Percentiles rank a stretch among this genome's conserved stretches.
phyloP scores from a whole-genome alignment of 139 green algal species.

The Closterium sp. region DNA sequence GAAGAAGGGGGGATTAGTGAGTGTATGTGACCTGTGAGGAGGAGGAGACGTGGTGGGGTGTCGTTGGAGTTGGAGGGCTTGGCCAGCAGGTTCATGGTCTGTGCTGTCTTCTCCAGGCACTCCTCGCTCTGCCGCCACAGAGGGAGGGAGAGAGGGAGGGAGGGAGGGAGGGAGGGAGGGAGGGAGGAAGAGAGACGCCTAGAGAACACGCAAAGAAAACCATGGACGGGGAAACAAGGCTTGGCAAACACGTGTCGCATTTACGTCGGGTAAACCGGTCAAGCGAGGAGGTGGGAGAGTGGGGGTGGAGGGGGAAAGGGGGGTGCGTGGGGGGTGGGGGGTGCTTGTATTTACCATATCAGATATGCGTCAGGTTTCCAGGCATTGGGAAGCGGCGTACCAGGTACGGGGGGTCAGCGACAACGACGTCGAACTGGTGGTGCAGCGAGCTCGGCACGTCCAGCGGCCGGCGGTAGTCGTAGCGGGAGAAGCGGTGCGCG shows the following conservation, averaged over 20 bases:
- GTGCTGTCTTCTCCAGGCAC: slow-evolving; percentile 55
- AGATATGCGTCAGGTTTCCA: too few relatives aligned
- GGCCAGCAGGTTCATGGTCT: slow-evolving; percentile 50
- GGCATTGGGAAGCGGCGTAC: too few relatives aligned
- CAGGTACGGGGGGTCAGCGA: slow-evolving; percentile 63
- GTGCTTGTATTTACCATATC: too few relatives aligned
- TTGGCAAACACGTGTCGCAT: too few relatives aligned
- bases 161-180: not conserved
- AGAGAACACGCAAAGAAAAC: not conserved
- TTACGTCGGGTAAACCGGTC: too few relatives aligned
- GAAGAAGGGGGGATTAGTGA: too few relatives aligned
- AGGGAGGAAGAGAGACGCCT: not conserved
- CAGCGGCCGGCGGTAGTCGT: slow-evolving; percentile 58
- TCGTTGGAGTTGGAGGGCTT: not conserved
- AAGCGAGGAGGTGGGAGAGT: too few relatives aligned
- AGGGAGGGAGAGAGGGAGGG: not conserved
- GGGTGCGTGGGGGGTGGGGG: too few relatives aligned
- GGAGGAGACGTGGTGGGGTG: not conserved
- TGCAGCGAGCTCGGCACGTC: slow-evolving; percentile 38
- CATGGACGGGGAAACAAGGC: too few relatives aligned
- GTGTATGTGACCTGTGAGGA: slow-evolving; percentile 37
- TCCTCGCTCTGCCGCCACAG: slow-evolving; percentile 40
- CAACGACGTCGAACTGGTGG: slow-evolving; percentile 51
- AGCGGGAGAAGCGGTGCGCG: slow-evolving; percentile 53
- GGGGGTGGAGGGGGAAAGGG: not conserved